These are phyloP conservation scores for Styphnolobium japonicum DNA, from an alignment of 306 rosid species.

Conservation along the genomic window DNA sequence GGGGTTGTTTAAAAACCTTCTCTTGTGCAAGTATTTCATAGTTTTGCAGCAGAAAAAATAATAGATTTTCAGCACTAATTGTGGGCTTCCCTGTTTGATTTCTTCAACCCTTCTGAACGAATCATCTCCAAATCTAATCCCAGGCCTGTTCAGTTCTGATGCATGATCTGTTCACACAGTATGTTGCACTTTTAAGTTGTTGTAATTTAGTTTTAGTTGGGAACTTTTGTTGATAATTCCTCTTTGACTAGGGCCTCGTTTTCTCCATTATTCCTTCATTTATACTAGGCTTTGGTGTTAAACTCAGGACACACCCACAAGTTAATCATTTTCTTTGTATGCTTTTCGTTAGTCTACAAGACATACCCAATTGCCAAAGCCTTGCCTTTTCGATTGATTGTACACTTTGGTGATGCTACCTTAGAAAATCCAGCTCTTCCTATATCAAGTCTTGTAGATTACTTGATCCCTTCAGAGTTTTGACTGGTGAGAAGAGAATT, in stretches of 20 bases:
- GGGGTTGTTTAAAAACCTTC: slow-evolving; percentile 8
- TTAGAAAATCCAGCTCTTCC: not conserved
- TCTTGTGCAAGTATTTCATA: not conserved
- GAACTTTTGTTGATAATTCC: not conserved
- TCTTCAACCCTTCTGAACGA: not conserved
- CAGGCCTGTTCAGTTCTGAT: not conserved
- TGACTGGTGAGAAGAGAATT: not conserved
- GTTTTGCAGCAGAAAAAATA: not conserved
- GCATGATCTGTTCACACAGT: not conserved
- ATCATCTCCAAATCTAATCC: not conserved
- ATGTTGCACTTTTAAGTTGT: not conserved
- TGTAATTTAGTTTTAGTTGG: not conserved
- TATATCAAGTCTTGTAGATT: not conserved
- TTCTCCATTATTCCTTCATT: not conserved
- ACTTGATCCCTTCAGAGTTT: slow-evolving; percentile 13
- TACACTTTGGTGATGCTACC: slow-evolving; percentile 4
- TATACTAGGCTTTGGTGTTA: slow-evolving; percentile 7
- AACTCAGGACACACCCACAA: not conserved
- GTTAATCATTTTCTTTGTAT: not conserved
- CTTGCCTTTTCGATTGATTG: not conserved
- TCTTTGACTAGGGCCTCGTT: not conserved
- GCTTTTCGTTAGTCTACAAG: not conserved
- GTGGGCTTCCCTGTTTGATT: not conserved
- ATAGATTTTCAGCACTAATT: not conserved
- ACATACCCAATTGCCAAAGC: slow-evolving; percentile 18